Evolutionary conservation across 2,329 filamentous ascomycete genomes (phyloP).

Genomic region (Monilinia fructigena): DNA sequence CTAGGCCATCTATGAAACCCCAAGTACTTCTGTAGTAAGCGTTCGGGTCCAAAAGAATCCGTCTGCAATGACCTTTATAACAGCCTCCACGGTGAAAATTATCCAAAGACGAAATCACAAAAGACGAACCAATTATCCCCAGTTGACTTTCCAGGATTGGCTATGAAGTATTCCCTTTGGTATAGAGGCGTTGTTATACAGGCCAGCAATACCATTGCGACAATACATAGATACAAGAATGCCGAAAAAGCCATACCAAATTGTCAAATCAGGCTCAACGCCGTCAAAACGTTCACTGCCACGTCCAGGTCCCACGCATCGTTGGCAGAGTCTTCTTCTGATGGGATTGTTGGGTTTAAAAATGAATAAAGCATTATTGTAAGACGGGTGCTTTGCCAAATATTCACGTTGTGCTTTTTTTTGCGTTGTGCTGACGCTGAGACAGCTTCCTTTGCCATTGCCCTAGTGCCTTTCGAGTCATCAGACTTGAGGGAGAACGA

Average conservation of each 20-base stretch:
- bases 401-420: slow-evolving; percentile 88
- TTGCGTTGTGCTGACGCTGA: slow-evolving; percentile 79
- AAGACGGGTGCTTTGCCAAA: slow-evolving; percentile 78
- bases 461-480: slow-evolving; percentile 77
- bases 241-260: slow-evolving; percentile 92
- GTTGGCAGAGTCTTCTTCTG: slow-evolving; percentile 78
- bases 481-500: slow-evolving; percentile 64
- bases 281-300: slow-evolving; percentile 86
- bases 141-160: slow-evolving; percentile 53
- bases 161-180: slow-evolving; percentile 78
- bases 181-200: slow-evolving; percentile 94
- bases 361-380: slow-evolving; percentile 89
- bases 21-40: slow-evolving; percentile 95
- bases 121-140: slow-evolving; percentile 89
- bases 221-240: slow-evolving; percentile 89
- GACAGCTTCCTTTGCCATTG: slow-evolving; percentile 88
- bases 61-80: slow-evolving; percentile 92
- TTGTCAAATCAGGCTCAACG: slow-evolving; percentile 78
- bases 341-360: slow-evolving; percentile 78
- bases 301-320: slow-evolving; percentile 85
- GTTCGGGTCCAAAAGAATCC: slow-evolving; percentile 97
- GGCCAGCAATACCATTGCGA: slow-evolving; percentile 95
- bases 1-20: slow-evolving; percentile 92
- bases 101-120: slow-evolving; percentile 84
- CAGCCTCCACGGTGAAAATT: slow-evolving; percentile 80